Evolutionary conservation across 371 early-diverging fungal species (phyloP), one percentile per base, ranked within the genome.

Genomic region (Mortierella sp.): DNA sequence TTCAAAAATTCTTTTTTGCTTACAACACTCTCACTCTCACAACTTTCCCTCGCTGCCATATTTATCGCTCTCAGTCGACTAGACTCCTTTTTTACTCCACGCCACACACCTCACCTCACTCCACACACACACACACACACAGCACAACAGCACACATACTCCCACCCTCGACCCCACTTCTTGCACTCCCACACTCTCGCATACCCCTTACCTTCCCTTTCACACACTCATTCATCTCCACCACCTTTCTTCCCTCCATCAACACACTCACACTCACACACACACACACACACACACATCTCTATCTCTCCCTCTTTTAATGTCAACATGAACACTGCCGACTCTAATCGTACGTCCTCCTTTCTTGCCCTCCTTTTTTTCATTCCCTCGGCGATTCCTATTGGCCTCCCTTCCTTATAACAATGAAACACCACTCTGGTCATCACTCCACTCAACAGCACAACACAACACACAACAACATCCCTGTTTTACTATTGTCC

Each of bases 71-170:
- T n/a, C n/a, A n/a, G n/a, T n/a, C 34, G 34, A 58, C 58, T 58
- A 58, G 58, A 31, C 58, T 58, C 58, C n/a, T n/a, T 58, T 58
- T 58, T 31, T 58, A 58, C 58, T 29, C 58, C 58, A 58, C 58
- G 31, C 29, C 31, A 14, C 29, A 53, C 53, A 13, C 29, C 10
- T 10, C 29, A 26, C 24, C 53, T 29, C 31, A 16, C 29, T 53
- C 24, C 53, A 55, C 31, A 16, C 19, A 55, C 7, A 22, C 55
- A 31, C 55, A 16, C 26, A 6, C n/a, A n/a, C n/a, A n/a, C n/a
- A n/a, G n/a, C n/a, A n/a, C n/a, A n/a, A n/a, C n/a, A n/a, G n/a
- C n/a, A n/a, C n/a, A n/a, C n/a, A n/a, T n/a, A n/a, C n/a, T n/a
- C n/a, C n/a, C n/a, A n/a, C n/a, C n/a, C n/a, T n/a, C n/a, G n/a